Evolutionary conservation across 148 eudicot genomes (phyloP).

Genomic region (Rhododendron williamsianum): DNA sequence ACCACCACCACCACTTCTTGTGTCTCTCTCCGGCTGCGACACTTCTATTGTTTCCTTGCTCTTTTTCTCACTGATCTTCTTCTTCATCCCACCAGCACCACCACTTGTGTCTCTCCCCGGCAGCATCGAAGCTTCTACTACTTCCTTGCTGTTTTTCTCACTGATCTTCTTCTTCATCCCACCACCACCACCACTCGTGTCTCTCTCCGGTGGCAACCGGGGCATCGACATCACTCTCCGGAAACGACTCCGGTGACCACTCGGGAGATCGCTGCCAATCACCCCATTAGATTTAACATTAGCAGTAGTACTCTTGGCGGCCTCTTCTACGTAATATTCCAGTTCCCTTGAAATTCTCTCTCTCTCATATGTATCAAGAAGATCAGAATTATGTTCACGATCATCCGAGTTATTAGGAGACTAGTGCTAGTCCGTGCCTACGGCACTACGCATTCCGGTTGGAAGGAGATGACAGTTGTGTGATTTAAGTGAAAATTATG

Average conservation of each 20-base stretch:
- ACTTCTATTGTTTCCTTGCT: background rate
- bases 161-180: background rate
- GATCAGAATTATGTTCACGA: conserved; percentile 17
- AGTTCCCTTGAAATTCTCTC: conserved; percentile 34
- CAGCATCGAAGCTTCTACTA: background rate
- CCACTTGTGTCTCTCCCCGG: background rate
- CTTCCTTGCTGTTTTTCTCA: background rate
- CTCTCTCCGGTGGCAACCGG: background rate
- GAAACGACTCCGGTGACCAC: background rate
- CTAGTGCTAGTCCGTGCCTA: too few species aligned
- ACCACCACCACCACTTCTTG: background rate
- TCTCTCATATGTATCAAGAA: conserved; percentile 39
- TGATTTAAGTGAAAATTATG: too few species aligned
- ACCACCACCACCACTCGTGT: background rate
- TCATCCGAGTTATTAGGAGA: background rate
- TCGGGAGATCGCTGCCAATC: background rate
- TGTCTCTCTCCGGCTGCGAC: background rate
- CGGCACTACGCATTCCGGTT: too few species aligned
- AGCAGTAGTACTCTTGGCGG: background rate
- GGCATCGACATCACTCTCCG: conserved; percentile 1
- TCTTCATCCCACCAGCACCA: background rate
- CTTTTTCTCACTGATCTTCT: background rate
- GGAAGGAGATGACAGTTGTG: too few species aligned
- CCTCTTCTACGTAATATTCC: conserved; percentile 15
- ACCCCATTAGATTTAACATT: background rate